phyloP scores from a whole-genome alignment of 1,139 yeast species.

The Taphrina flavorubra region DNA sequence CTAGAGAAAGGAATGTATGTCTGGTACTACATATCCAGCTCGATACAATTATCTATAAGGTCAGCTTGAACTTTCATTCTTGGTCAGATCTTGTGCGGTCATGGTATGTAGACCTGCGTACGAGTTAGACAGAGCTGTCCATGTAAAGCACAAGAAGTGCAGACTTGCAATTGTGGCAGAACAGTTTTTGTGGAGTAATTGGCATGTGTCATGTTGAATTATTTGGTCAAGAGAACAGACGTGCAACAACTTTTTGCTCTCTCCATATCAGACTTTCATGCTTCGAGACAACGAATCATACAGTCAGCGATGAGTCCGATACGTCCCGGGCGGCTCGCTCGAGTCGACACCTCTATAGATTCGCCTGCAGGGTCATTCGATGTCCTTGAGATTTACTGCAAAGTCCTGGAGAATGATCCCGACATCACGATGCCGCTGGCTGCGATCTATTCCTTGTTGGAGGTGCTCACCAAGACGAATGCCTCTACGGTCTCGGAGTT shows the following conservation, averaged over 20 bases:
- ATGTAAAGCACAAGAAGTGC: not conserved
- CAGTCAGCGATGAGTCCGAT: slow-evolving; percentile 20
- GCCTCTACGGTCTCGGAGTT: slow-evolving; percentile 90
- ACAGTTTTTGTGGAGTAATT: slow-evolving; percentile 2
- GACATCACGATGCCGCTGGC: slow-evolving; percentile 98
- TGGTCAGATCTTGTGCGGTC: no score
- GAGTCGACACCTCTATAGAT: slow-evolving; percentile 35
- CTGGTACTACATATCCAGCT: not conserved
- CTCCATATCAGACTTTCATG: no score
- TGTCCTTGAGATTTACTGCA: slow-evolving; percentile 41
- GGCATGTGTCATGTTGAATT: not conserved
- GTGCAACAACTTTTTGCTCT: no score
- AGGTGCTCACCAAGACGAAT: slow-evolving; percentile 76
- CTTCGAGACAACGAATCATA: no score
- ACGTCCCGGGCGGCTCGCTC: slow-evolving; percentile 29
- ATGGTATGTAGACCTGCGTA: no score
- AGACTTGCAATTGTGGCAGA: not conserved
- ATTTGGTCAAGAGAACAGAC: not conserved
- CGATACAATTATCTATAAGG: not conserved
- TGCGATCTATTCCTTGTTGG: slow-evolving; percentile 91
- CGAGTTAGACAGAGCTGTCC: no score
- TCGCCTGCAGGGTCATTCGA: slow-evolving; percentile 41
- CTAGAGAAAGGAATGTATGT: not conserved
- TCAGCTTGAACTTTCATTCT: no score
- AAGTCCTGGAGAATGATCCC: slow-evolving; percentile 42